Percentiles rank a stretch among this genome's conserved stretches.
These are phyloP conservation scores for Populus hybrid DNA, from an alignment of 441 rosid species.

Conservation along the genomic window DNA sequence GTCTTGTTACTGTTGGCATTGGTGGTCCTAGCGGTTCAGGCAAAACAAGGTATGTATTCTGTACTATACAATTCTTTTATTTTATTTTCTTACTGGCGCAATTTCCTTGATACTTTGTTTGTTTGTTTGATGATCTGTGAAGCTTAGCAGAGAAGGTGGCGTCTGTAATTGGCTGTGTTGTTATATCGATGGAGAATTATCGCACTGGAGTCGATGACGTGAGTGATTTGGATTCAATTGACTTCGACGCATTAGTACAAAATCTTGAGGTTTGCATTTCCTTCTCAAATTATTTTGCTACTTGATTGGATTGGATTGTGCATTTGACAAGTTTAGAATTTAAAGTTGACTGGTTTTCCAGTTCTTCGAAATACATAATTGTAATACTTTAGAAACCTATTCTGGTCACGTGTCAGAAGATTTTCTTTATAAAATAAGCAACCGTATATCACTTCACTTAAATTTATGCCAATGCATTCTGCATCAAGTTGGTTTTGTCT, in stretches of 20 bases:
- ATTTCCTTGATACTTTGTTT: constrained; percentile 9
- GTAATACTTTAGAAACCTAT: neutral
- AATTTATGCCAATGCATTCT: neutral
- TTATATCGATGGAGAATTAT: constrained; percentile 97
- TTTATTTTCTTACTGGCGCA: neutral
- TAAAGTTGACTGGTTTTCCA: neutral
- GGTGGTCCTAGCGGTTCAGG: constrained; percentile 99
- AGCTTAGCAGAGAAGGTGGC: constrained; percentile 99
- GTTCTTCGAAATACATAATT: neutral
- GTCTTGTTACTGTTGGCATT: constrained; percentile 86
- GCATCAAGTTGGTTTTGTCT: constrained; percentile 8
- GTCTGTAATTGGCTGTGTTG: constrained; percentile 91
- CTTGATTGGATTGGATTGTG: neutral
- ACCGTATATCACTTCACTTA: neutral
- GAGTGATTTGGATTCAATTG: constrained; percentile 80
- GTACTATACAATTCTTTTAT: constrained; percentile 12
- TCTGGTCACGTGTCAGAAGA: neutral
- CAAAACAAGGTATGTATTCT: constrained; percentile 67
- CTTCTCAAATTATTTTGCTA: constrained; percentile 3
- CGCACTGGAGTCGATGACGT: constrained; percentile 75
- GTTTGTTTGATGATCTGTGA: constrained; percentile 33
- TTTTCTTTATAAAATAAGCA: neutral
- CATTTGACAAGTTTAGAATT: neutral
- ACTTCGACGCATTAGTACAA: constrained; percentile 74
- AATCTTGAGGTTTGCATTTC: constrained; percentile 71